Evolutionary conservation across 2,329 filamentous ascomycete species (phyloP).

Genomic region (Ilyonectria destructans): DNA sequence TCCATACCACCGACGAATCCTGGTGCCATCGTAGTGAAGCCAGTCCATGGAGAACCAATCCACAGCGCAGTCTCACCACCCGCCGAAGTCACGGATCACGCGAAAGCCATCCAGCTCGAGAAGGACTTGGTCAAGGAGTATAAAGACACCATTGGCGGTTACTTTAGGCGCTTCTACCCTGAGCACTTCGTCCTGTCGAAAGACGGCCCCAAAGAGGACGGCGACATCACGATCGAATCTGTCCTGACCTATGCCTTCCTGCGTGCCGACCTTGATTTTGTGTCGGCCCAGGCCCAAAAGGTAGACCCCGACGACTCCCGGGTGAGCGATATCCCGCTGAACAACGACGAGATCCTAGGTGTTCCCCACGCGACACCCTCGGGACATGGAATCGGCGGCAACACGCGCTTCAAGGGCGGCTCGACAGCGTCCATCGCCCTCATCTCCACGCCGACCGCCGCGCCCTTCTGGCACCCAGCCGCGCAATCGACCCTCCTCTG

Average conservation of each 20-base stretch:
- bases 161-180: constrained; percentile 92
- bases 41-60: constrained; percentile 57
- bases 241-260: constrained; percentile 94
- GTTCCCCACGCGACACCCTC: constrained; percentile 67
- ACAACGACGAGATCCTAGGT: constrained; percentile 88
- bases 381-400: constrained; percentile 78
- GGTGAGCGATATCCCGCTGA: constrained; percentile 83
- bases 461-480: constrained; percentile 95
- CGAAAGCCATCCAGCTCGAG: constrained; percentile 79
- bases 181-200: constrained; percentile 75
- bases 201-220: constrained; percentile 50
- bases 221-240: constrained; percentile 77
- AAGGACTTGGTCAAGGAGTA: constrained; percentile 82
- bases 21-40: constrained; percentile 53
- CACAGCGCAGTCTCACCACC: constrained; percentile 62
- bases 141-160: constrained; percentile 90
- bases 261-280: constrained; percentile 94
- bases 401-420: constrained; percentile 89
- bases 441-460: constrained; percentile 91
- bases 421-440: constrained; percentile 92
- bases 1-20: constrained; percentile 55
- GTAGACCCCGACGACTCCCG: constrained; percentile 81
- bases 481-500: constrained; percentile 88
- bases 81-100: constrained; percentile 67
- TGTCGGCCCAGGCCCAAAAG: constrained; percentile 89